Conservation (phyloP, 305 asterid genomes). For the Ajuga reptans region DNA sequence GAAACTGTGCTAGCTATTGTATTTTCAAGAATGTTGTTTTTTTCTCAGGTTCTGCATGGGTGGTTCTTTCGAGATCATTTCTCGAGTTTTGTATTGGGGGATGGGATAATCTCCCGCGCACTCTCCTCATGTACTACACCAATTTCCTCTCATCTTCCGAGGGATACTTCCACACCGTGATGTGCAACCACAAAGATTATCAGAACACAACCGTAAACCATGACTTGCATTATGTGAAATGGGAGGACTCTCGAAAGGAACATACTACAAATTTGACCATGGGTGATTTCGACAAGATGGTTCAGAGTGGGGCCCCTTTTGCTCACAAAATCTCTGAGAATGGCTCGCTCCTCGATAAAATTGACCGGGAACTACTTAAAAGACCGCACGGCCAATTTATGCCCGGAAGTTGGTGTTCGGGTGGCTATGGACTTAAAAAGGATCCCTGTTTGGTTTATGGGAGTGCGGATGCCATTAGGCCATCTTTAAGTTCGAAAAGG, state of each 20-base stretch:
- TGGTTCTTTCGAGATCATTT: conserved; percentile 73
- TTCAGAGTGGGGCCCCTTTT: conserved; percentile 74
- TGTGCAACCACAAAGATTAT: conserved; percentile 76
- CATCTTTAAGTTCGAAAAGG: conserved; percentile 57
- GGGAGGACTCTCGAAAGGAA: conserved; percentile 70
- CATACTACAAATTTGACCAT: conserved; percentile 45
- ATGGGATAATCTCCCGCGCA: conserved; percentile 96
- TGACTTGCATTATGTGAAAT: conserved; percentile 62
- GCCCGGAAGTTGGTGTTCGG: conserved; percentile 76
- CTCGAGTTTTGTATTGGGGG: conserved; percentile 93
- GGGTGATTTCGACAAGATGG: conserved; percentile 57
- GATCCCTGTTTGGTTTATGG: conserved; percentile 51
- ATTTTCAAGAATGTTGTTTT: neutral
- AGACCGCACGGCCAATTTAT: conserved; percentile 37
- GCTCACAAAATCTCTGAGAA: conserved; percentile 52
- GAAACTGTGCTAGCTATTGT: neutral
- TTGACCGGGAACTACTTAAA: conserved; percentile 47
- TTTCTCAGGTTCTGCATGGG: conserved; percentile 64
- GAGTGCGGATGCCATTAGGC: conserved; percentile 48
- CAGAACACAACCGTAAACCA: conserved; percentile 93
- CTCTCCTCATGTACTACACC: conserved; percentile 83
- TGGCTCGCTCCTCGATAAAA: conserved; percentile 46
- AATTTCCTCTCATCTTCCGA: conserved; percentile 74
- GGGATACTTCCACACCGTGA: conserved; percentile 83
- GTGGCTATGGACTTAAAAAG: conserved; percentile 30